Evolutionary conservation across 2,329 filamentous ascomycete species (phyloP), one percentile per base, ranked within the genome.

Genomic region (Fragosphaeria purpurea): DNA sequence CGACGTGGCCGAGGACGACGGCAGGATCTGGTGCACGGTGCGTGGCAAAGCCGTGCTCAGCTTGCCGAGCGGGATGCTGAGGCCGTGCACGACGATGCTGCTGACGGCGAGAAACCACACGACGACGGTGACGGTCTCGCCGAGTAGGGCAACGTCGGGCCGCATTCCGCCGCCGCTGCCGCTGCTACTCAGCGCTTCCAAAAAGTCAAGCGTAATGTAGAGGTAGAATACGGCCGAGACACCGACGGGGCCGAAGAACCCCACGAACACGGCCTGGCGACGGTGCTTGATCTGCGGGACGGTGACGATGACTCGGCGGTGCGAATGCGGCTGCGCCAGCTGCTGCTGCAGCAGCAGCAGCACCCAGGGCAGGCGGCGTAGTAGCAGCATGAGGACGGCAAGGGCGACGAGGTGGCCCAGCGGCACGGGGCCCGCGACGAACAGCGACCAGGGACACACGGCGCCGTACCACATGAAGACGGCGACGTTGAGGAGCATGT

Each of bases 381-480:
- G 68, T 1, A 95, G 65, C 4, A 96, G 71, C 9, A 95, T 82
- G 9, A 91, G 65, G 4, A 95, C 72, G 0, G 85, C 89, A 2
- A 96, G 70, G 6, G 76, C 70, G 4, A 94, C 70, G 0, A 96
- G 75, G 0, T 87, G 82, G 58, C 83, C 82, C 31, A 90, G 73
- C 0, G 88, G 79, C 12, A 93, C 75, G 7, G 70, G 62, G 63
- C 86, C 91, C 57, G 60, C 58, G 1, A 74, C 66, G 57, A 96
- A 95, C 32, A 69, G 70, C 5, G 71, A 64, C 90, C 90, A 96
- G 0, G 90, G 90, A 52, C 85, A 87, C 9, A 90, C 79, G 0
- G 88, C 87, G 4, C 89, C 89, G 59, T 86, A 91, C 89, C 88
- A 96, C 66, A 95, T 80, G 64, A 96, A 96, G 40, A 96, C 78